These are phyloP conservation scores for Raphanus raphanistrum DNA, from an alignment of 345 rosid genomes.

Conservation along the genomic window DNA sequence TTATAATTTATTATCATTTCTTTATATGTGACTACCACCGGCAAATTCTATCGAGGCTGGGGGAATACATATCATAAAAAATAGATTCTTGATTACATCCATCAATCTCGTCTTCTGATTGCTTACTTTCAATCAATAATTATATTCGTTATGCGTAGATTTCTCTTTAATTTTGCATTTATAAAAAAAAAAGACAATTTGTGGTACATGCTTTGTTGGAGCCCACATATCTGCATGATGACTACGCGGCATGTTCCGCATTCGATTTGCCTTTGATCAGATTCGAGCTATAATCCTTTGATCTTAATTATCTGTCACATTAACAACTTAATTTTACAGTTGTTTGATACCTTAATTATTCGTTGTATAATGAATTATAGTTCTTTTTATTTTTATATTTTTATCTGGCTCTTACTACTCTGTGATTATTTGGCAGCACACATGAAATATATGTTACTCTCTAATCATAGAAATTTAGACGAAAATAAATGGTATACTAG, in stretches of 20 bases:
- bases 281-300: conserved; percentile 25
- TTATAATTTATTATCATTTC: background rate
- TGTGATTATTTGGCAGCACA: conserved; percentile 26
- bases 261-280: conserved; percentile 30
- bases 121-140: conserved; percentile 5
- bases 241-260: conserved; percentile 45
- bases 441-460: conserved; percentile 14
- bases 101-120: conserved; percentile 17
- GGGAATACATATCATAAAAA: background rate
- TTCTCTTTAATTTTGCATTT: background rate
- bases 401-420: background rate
- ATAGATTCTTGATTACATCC: conserved; percentile 22
- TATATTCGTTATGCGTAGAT: conserved; percentile 19
- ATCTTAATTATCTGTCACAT: conserved; percentile 37
- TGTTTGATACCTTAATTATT: conserved; percentile 36
- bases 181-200: background rate
- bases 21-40: conserved; percentile 6
- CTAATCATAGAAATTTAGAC: background rate
- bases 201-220: conserved; percentile 42
- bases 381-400: background rate
- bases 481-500: background rate
- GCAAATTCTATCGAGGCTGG: background rate
- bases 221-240: conserved; percentile 45
- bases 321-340: conserved; percentile 24
- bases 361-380: background rate